Percentiles rank a stretch among this genome's conserved stretches.
phyloP scores from a whole-genome alignment of 2,329 filamentous ascomycete genomes.

The Esteya vermicola region DNA sequence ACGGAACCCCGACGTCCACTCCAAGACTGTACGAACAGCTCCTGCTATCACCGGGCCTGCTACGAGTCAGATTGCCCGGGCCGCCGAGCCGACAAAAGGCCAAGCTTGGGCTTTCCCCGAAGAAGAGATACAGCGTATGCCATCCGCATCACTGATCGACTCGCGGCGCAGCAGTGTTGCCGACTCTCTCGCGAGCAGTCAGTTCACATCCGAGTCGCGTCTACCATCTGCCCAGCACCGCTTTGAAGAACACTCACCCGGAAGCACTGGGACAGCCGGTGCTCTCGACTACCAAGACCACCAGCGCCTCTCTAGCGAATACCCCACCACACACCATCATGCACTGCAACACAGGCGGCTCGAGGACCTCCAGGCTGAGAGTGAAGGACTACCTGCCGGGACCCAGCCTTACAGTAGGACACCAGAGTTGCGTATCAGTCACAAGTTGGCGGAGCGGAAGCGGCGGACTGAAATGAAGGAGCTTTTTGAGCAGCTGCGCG shows the following conservation, averaged over 20 bases:
- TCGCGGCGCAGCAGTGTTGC: slow-evolving; percentile 65
- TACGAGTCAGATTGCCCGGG: slow-evolving; percentile 50
- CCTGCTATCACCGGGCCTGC: slow-evolving; percentile 63
- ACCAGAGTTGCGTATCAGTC: slow-evolving; percentile 67
- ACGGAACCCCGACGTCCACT: slow-evolving; percentile 36
- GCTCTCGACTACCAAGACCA: slow-evolving; percentile 18
- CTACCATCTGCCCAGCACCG: slow-evolving; percentile 58
- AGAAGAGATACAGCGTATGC: slow-evolving; percentile 43
- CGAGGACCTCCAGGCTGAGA: slow-evolving; percentile 49
- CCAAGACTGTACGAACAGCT: slow-evolving; percentile 47
- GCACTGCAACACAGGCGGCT: slow-evolving; percentile 62
- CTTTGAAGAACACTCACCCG: slow-evolving; percentile 51
- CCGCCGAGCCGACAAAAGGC: slow-evolving; percentile 67
- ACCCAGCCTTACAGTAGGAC: slow-evolving; percentile 70
- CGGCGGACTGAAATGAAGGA: slow-evolving; percentile 80
- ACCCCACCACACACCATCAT: slow-evolving; percentile 54
- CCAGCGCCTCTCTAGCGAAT: slow-evolving; percentile 37
- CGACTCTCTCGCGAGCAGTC: slow-evolving; percentile 65
- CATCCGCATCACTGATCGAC: slow-evolving; percentile 35
- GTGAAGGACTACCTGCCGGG: slow-evolving; percentile 34
- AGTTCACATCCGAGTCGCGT: slow-evolving; percentile 61
- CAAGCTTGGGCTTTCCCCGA: slow-evolving; percentile 77
- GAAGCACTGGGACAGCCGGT: slow-evolving; percentile 54
- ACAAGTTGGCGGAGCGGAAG: slow-evolving; percentile 76
- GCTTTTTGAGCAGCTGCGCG: slow-evolving; percentile 66